Percentiles rank a stretch among this genome's conserved stretches.
Evolutionary conservation across 1,284 basidiomycete species (phyloP).

Genomic region (Fistulina hepatica): DNA sequence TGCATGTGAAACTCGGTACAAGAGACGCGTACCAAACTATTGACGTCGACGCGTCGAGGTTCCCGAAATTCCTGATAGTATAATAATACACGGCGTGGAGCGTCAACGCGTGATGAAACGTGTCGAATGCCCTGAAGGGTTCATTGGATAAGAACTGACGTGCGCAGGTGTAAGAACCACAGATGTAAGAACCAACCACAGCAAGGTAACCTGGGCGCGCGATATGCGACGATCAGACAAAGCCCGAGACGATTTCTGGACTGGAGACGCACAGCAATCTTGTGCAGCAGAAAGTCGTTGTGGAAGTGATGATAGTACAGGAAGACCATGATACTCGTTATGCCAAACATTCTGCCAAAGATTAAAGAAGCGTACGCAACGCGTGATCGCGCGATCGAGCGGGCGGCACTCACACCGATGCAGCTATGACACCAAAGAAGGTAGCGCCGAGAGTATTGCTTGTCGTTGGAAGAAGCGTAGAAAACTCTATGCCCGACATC

Average conservation of each 20-base stretch:
- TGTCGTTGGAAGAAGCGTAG: not conserved
- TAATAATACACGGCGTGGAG: conserved; percentile 20
- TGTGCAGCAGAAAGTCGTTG: conserved; percentile 26
- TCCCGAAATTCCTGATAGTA: conserved; percentile 18
- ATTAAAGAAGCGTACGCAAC: not conserved
- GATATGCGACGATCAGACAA: not conserved
- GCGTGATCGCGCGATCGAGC: not conserved
- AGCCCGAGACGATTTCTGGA: not conserved
- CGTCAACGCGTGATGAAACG: conserved; percentile 17
- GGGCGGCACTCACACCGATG: conserved; percentile 6
- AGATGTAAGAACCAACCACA: conserved; percentile 12
- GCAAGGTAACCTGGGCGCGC: conserved; percentile 16
- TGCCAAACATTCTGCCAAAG: conserved; percentile 27
- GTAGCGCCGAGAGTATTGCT: conserved; percentile 10
- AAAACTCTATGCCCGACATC: not conserved
- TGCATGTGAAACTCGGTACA: conserved; percentile 2
- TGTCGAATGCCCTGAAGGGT: conserved; percentile 17
- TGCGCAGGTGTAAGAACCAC: not conserved
- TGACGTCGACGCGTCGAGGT: conserved; percentile 12
- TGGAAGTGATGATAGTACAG: conserved; percentile 30
- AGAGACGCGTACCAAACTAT: conserved; percentile 23
- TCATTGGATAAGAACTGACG: not conserved
- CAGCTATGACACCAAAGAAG: conserved; percentile 8
- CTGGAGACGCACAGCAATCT: conserved; percentile 24
- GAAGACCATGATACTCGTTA: conserved; percentile 30